phyloP scores from a whole-genome alignment of 148 eudicot species.

The Oxyria digyna region DNA sequence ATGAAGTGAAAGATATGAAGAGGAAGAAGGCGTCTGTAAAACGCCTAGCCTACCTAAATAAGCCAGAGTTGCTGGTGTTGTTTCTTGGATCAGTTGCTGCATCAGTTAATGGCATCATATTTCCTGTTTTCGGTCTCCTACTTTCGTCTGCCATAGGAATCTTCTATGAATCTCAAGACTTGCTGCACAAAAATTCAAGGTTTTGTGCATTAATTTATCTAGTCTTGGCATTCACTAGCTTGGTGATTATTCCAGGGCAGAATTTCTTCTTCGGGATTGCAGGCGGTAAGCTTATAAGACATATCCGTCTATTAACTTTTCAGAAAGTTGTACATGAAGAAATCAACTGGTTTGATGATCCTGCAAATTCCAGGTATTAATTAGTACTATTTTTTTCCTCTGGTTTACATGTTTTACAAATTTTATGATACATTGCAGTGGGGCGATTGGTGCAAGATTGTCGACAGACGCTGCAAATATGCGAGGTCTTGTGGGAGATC shows the following conservation, averaged over 20 bases:
- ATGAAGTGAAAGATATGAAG: constrained; percentile 13
- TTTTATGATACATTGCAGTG: constrained; percentile 25
- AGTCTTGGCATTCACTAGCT: constrained; percentile 20
- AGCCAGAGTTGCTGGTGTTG: constrained; percentile 53
- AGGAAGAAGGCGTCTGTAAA: constrained; percentile 23
- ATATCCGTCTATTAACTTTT: constrained; percentile 58
- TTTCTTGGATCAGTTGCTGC: constrained; percentile 60
- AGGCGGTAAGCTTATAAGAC: constrained; percentile 59
- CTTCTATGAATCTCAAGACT: constrained; percentile 39
- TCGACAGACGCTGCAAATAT: constrained; percentile 70
- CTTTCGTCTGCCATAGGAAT: constrained; percentile 49
- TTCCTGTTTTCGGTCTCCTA: constrained; percentile 58
- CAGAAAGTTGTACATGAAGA: constrained; percentile 72
- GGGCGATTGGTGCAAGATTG: constrained; percentile 78
- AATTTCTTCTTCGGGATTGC: constrained; percentile 63
- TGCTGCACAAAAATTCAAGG: constrained; percentile 37
- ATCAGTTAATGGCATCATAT: constrained; percentile 39
- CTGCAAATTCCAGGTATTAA: constrained; percentile 60
- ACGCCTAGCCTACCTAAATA: constrained; percentile 47
- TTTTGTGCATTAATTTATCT: constrained; percentile 52
- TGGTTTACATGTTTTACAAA: not conserved
- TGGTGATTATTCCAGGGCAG: constrained; percentile 48
- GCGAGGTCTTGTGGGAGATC: constrained; percentile 72
- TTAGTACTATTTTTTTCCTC: not conserved
- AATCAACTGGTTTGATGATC: constrained; percentile 82